These are phyloP conservation scores for Magnaporthiopsis rhizophila DNA, from an alignment of 2,329 filamentous ascomycete genomes.

Conservation along the genomic window DNA sequence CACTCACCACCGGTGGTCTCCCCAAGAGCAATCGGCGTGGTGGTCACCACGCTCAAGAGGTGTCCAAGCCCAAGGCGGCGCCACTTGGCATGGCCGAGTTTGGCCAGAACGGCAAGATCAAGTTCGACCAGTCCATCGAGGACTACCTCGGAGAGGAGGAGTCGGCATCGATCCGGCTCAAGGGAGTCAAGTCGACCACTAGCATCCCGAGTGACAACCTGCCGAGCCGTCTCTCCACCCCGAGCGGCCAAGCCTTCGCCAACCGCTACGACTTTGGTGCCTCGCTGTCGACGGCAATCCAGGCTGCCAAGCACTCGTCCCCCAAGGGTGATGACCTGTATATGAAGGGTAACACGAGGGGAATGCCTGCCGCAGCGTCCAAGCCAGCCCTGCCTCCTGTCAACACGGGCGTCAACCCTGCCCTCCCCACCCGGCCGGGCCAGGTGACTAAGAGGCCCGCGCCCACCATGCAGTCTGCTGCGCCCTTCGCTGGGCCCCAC, in stretches of 20 bases:
- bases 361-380: conserved; percentile 13
- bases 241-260: conserved; percentile 69
- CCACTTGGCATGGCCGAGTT: conserved; percentile 59
- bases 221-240: conserved; percentile 40
- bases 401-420: not conserved
- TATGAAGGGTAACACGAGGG: conserved; percentile 43
- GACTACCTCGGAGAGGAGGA: conserved; percentile 61
- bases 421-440: not conserved
- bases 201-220: conserved; percentile 58
- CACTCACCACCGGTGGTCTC: conserved; percentile 40
- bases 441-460: conserved; percentile 4
- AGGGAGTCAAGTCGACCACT: conserved; percentile 55
- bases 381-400: not conserved
- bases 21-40: conserved; percentile 59
- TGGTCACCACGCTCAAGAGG: conserved; percentile 10
- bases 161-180: conserved; percentile 56
- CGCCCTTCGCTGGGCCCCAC: conserved; percentile 12
- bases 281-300: conserved; percentile 78
- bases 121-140: conserved; percentile 51
- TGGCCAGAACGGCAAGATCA: conserved; percentile 48
- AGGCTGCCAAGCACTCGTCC: conserved; percentile 56
- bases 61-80: conserved; percentile 32
- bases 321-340: conserved; percentile 38
- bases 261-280: conserved; percentile 94
- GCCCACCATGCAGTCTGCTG: conserved; percentile 12